Evolutionary conservation across 2,329 filamentous ascomycete species (phyloP), one percentile per base, ranked within the genome.

Genomic region (Podosphaera xanthii): DNA sequence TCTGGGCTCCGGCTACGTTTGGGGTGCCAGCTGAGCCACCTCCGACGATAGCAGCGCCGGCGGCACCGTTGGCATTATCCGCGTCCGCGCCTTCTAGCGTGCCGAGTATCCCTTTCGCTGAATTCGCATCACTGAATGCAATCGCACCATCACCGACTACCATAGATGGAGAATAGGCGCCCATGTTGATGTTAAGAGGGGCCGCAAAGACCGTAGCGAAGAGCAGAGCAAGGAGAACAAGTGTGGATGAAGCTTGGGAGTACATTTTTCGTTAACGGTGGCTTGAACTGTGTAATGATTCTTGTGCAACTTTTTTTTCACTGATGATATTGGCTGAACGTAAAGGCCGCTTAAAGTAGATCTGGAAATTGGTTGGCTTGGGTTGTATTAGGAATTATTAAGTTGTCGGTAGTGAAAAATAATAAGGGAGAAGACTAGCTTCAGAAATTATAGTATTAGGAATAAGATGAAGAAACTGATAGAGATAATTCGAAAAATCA

Each of bases 81-180:
- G 54, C 57, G 12, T 40, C 60, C 7, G 60, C 33, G 33, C 60
- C 61, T 59, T 63, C 54, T 34, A 63, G 59, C 1, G 62, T 62
- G 52, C 60, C 60, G 54, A 62, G 61, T 38, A 61, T 34, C 30
- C 59, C 56, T 22, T 50, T 59, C n/a, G 59, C 62, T 42, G 59
- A 58, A 57, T 59, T 50, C 7, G 42, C 44, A 8, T 60, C 59
- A 48, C 60, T 58, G 59, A 64, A 63, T 59, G 60, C 61, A 55
- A 64, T 63, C 36, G 62, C 61, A 58, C 63, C 63, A 62, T 64
- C 63, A 62, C 62, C 62, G 57, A 64, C 63, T 60, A 64, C 62
- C 57, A 64, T 36, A 35, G 63, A 61, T 44, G 63, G 63, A 14
- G 63, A 62, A 42, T 62, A 64, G 1, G 62, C 62, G 33, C 63